These are phyloP conservation scores for Epichloe coenophiala DNA, from an alignment of 2,329 filamentous ascomycete species.

Conservation along the genomic window DNA sequence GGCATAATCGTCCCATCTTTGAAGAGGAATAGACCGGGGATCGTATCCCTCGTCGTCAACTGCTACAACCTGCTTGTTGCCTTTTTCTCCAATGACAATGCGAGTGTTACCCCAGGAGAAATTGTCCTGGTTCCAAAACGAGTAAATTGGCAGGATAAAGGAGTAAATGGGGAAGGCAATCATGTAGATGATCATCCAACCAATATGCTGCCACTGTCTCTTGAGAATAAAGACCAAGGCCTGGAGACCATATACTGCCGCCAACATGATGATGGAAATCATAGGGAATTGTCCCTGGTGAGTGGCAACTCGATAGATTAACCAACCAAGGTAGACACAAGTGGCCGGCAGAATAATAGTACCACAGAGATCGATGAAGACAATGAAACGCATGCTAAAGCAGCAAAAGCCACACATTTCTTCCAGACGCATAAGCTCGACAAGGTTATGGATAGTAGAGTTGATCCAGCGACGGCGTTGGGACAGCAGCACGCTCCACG, in stretches of 20 bases:
- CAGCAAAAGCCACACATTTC: conserved; percentile 98
- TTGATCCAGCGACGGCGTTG: conserved; percentile 99
- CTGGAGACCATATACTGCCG: conserved; percentile 86
- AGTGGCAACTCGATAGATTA: conserved; percentile 67
- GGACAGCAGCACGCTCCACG: conserved; percentile 88
- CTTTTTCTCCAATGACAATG: conserved; percentile 90
- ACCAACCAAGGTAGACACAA: conserved; percentile 71
- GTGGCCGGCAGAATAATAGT: conserved; percentile 87
- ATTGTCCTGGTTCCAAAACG: conserved; percentile 99
- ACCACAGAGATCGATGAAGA: conserved; percentile 86
- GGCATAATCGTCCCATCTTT: conserved; percentile 96
- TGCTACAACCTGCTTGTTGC: conserved; percentile 78
- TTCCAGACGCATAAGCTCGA: conserved; percentile 76
- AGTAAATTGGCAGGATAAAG: conserved; percentile 83
- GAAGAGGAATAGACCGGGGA: conserved; percentile 81
- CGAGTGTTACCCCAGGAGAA: conserved; percentile 98
- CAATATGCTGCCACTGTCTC: conserved; percentile 94
- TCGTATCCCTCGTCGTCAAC: conserved; percentile 79
- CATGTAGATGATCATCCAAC: conserved; percentile 99
- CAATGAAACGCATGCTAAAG: conserved; percentile 95
- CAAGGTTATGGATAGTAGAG: conserved; percentile 93
- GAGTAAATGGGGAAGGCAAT: conserved; percentile 91
- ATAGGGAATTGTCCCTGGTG: conserved; percentile 63
- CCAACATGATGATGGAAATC: conserved; percentile 81
- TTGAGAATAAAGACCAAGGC: conserved; percentile 94